Evolutionary conservation across 805 yeast species (phyloP), one percentile per base, ranked within the genome.

Genomic region (Metschnikowia baotianmanensis): DNA sequence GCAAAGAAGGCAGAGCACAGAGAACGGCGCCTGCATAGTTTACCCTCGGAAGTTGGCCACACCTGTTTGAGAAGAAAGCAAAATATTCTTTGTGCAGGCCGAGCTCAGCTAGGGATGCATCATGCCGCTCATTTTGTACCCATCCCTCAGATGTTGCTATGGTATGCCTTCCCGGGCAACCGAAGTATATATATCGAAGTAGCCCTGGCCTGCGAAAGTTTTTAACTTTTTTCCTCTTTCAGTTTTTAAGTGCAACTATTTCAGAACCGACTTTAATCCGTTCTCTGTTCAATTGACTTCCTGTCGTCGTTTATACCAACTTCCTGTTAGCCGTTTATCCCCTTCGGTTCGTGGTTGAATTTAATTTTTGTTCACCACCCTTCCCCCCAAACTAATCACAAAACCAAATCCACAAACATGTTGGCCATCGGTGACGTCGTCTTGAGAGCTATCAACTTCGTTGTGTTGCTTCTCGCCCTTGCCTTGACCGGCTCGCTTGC

Each of bases 401-500:
- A 22, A 29, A 29, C 11, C 26, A 35, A 35, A 20, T 12, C n/a
- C 40, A 29, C 24, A 29, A 25, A 25, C 18, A 78, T 78, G 77
- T 74, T 84, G 62, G 81, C 89, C 41, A 74, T 80, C 57, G 82
- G 84, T 56, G 96, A 89, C 69, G 70, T 82, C 53, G 65, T 81
- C 50, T 76, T 89, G 56, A 86, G 99, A 74, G 70, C 65, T 31
- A 53, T 82, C 38, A 85, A 87, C 74, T 83, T 90, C 58, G 70
- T 79, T 56, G 82, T 87, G 67, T 76, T 89, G 50, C 80, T 81
- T 45, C 78, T 90, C 57, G 77, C 82, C 41, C 78, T 93, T 48
- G 99, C 96, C 63, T 75, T 91, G 57, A 78, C 93, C 51, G 96
- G 89, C 53, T 83, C 93, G n/a, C 78, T 91, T 57, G 83, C 87